Evolutionary conservation across 306 rosid species (phyloP), one percentile per base, ranked within the genome.

Genomic region (Spatholobus suberectus): DNA sequence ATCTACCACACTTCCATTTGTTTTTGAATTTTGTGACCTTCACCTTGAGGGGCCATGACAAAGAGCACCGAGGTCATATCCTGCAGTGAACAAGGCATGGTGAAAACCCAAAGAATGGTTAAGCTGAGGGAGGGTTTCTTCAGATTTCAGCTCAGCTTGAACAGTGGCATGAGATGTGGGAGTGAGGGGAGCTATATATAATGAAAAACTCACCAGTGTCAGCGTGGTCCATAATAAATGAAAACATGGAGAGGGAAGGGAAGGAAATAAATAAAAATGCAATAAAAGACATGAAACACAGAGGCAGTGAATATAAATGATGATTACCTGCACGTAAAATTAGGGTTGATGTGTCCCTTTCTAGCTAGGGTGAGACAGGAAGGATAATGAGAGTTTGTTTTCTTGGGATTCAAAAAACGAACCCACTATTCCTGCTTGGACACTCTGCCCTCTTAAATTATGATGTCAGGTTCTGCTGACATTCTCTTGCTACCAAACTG

Each of bases 341-440:
- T 75, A 78, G 84, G 85, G 88, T 74, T 86, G 98, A 88, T 86
- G 81, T 57, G 94, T 94, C 94, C 32, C 86, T 91, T 85, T 89
- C 94, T 67, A 63, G 77, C 10, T 47, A 85, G 87, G 86, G 83
- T 80, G 74, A 82, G 90, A 89, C 92, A 89, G 86, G 73, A 86
- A 79, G 88, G 84, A 89, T 85, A 83, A 88, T 79, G 91, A 86
- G 89, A 89, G 85, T 89, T 92, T 90, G 93, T 89, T 90, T 83
- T 91, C 90, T 91, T 87, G 97, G 97, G 91, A 88, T 90, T 90
- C 92, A 78, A 80, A 89, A 84, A 63, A 78, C 34, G 77, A 83
- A 82, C 68, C 78, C 82, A 77, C 40, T 63, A 61, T 85, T 77
- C 85, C 63, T 51, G 75, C 59, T 72, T 37, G 79, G 88, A 49